phyloP scores from a whole-genome alignment of 805 yeast genomes.

The Candida nonsorbophila region DNA sequence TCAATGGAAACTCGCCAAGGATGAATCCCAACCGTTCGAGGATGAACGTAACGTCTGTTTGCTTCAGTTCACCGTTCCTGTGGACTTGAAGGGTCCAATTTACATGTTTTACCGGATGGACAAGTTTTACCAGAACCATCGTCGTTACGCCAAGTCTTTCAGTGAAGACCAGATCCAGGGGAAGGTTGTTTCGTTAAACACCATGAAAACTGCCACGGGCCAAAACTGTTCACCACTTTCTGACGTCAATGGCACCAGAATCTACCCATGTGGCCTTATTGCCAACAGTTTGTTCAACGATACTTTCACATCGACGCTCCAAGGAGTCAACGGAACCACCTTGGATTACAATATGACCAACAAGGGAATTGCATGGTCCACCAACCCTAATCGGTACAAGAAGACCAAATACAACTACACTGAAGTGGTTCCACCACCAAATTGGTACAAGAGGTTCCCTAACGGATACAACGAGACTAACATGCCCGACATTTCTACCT shows the following conservation, averaged over 20 bases:
- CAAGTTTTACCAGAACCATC: conserved; percentile 39
- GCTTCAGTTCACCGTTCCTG: conserved; percentile 34
- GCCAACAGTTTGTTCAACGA: conserved; percentile 81
- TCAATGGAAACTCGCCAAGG: conserved; percentile 32
- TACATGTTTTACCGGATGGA: conserved; percentile 37
- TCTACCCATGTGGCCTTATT: conserved; percentile 80
- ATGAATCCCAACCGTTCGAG: conserved; percentile 39
- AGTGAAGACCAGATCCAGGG: conserved; percentile 41
- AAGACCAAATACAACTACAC: conserved; percentile 33
- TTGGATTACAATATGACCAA: conserved; percentile 28
- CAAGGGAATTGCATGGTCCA: conserved; percentile 37
- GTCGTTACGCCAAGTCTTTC: conserved; percentile 39
- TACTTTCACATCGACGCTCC: conserved; percentile 39
- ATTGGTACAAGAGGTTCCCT: conserved; percentile 39
- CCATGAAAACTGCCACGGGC: conserved; percentile 37
- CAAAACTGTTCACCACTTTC: conserved; percentile 41
- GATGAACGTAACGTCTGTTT: conserved; percentile 46
- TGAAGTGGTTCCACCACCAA: conserved; percentile 41
- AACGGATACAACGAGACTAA: conserved; percentile 38
- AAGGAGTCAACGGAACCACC: conserved; percentile 32
- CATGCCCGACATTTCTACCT: conserved; percentile 37
- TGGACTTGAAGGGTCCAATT: conserved; percentile 31
- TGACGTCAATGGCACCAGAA: conserved; percentile 41
- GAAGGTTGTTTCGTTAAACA: conserved; percentile 26
- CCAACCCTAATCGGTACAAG: conserved; percentile 33